Conservation (phyloP, 371 early-diverging fungal genomes). For the Nematocida sp. region DNA sequence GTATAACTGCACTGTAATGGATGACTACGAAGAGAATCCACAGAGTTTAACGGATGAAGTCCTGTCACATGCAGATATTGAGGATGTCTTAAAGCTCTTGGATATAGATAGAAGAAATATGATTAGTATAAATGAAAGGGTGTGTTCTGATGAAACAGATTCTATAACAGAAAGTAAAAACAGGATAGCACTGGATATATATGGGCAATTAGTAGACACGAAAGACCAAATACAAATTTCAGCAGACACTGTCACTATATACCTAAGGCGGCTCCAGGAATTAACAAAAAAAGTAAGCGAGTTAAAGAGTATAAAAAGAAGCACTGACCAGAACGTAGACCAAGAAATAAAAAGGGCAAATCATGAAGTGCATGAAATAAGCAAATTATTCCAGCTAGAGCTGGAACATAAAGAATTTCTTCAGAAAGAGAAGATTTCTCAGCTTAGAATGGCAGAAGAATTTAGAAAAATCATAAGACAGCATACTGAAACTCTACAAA, state of each 20-base stretch:
- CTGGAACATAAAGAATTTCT: neutral
- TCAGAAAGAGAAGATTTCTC: neutral
- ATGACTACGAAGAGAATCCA: neutral
- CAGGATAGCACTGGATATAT: neutral
- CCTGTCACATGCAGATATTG: neutral
- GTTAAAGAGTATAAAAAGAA: neutral
- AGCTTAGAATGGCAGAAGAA: neutral
- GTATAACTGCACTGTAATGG: neutral
- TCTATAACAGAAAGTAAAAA: neutral
- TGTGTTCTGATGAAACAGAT: neutral
- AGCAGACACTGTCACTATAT: neutral
- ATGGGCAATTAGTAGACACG: neutral
- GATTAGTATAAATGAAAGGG: neutral
- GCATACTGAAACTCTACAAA: neutral
- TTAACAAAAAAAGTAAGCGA: neutral
- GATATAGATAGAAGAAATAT: neutral
- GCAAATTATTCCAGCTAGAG: neutral
- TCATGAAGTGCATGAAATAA: neutral
- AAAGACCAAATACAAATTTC: neutral
- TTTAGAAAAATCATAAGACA: neutral
- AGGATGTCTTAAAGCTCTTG: neutral
- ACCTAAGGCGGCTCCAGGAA: neutral
- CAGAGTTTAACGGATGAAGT: neutral
- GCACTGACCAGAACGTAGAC: neutral
- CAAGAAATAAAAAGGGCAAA: neutral